Conservation (phyloP, 345 rosid genomes). For the Populus davidiana region DNA sequence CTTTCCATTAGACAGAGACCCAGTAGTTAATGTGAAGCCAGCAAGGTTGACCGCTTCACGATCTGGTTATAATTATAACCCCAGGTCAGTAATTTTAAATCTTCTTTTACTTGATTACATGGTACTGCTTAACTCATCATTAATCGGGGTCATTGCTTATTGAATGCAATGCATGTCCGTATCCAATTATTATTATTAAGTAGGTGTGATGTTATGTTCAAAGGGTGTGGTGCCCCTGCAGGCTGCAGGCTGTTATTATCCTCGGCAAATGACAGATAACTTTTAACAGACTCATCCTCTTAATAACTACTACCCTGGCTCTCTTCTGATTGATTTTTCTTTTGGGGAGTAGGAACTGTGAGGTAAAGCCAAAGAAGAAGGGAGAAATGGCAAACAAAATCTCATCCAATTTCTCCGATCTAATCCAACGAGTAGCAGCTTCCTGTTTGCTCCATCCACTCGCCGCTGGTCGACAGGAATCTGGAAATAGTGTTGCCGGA, state of each 20-base stretch:
- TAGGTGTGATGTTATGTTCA: too few species aligned
- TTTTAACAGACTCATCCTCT: too few species aligned
- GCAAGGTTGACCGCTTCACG: constrained; percentile 33
- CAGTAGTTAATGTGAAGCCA: neutral
- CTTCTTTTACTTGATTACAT: too few species aligned
- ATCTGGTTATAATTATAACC: constrained; percentile 25
- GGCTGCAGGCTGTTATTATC: too few species aligned
- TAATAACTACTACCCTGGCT: neutral
- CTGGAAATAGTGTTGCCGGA: constrained; percentile 26
- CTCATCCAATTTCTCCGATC: constrained; percentile 75
- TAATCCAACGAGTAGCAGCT: constrained; percentile 83
- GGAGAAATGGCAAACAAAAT: constrained; percentile 65
- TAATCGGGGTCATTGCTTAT: too few species aligned
- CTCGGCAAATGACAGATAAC: too few species aligned
- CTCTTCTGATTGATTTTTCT: neutral
- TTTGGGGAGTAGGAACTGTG: constrained; percentile 20
- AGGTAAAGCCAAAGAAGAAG: constrained; percentile 44
- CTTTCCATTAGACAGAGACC: constrained; percentile 44
- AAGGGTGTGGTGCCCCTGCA: too few species aligned
- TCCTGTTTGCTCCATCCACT: constrained; percentile 88
- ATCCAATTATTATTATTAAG: too few species aligned
- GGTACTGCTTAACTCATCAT: too few species aligned
- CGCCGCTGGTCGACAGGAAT: constrained; percentile 52
- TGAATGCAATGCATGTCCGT: too few species aligned
- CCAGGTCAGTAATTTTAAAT: neutral